Evolutionary conservation across 768 basidiomycete species (phyloP).

Genomic region (Leucosporidium creatinivorum): DNA sequence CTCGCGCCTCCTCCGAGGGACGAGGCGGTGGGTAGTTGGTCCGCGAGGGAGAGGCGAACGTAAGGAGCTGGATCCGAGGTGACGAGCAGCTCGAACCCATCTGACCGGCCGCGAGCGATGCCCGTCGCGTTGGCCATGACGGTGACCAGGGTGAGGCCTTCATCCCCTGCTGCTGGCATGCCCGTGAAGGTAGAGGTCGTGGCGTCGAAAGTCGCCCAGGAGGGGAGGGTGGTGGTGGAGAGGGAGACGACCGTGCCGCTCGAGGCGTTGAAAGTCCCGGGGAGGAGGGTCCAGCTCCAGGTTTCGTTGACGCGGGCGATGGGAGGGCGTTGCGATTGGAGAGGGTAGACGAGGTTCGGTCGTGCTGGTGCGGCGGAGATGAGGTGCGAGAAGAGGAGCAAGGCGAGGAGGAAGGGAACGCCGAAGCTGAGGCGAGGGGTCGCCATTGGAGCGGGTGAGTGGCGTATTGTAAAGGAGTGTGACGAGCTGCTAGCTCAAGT

Average conservation of each 20-base stretch:
- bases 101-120: constrained; percentile 50
- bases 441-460: neutral
- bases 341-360: constrained; percentile 49
- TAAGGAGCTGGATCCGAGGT: constrained; percentile 52
- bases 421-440: too few species aligned
- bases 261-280: constrained; percentile 53
- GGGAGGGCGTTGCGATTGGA: constrained; percentile 65
- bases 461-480: neutral
- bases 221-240: constrained; percentile 52
- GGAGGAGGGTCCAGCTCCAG: constrained; percentile 65
- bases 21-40: constrained; percentile 43
- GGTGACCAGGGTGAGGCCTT: constrained; percentile 56
- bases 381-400: neutral
- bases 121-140: constrained; percentile 51
- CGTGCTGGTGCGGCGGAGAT: neutral
- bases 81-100: constrained; percentile 44
- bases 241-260: constrained; percentile 40
- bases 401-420: neutral
- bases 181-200: constrained; percentile 58
- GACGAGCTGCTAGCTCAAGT: neutral
- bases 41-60: constrained; percentile 34
- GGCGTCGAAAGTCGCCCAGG: constrained; percentile 71
- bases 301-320: constrained; percentile 61
- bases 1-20: constrained; percentile 30
- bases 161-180: constrained; percentile 56